Conservation (phyloP, 495 filamentous ascomycete species). For the Neurospora sp. region DNA sequence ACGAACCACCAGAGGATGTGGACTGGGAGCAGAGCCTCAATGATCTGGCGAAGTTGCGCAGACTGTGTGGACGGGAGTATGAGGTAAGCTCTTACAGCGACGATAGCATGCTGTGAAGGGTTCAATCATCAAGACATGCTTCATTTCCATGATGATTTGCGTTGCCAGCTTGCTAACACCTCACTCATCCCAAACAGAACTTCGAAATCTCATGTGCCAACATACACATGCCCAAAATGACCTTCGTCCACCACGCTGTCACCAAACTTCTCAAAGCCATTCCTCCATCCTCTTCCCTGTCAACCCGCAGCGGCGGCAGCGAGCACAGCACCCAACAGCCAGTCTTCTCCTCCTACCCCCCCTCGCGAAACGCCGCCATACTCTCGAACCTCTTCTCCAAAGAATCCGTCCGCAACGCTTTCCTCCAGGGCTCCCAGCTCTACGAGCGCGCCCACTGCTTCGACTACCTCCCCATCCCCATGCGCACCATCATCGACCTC, state of each 20-base stretch:
- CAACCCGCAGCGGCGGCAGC: constrained; percentile 15
- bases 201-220: neutral
- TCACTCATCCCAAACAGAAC: neutral
- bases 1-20: constrained; percentile 29
- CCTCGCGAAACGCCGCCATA: constrained; percentile 37
- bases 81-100: neutral
- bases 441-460: constrained; percentile 34
- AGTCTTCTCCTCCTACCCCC: constrained; percentile 10
- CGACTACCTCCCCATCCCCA: neutral
- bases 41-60: constrained; percentile 25
- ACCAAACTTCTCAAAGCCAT: constrained; percentile 20
- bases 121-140: neutral
- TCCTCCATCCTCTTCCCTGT: neutral
- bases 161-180: neutral
- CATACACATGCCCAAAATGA: neutral
- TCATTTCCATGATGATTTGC: neutral
- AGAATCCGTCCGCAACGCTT: constrained; percentile 29
- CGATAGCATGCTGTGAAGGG: neutral
- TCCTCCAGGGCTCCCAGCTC: constrained; percentile 44
- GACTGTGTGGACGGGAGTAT: neutral
- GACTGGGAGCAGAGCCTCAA: constrained; percentile 43
- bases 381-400: constrained; percentile 32
- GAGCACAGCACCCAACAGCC: constrained; percentile 13
- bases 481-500: neutral
- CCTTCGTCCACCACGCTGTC: constrained; percentile 29